Conservation (phyloP, 805 yeast genomes). For the Candida nemodendra region DNA sequence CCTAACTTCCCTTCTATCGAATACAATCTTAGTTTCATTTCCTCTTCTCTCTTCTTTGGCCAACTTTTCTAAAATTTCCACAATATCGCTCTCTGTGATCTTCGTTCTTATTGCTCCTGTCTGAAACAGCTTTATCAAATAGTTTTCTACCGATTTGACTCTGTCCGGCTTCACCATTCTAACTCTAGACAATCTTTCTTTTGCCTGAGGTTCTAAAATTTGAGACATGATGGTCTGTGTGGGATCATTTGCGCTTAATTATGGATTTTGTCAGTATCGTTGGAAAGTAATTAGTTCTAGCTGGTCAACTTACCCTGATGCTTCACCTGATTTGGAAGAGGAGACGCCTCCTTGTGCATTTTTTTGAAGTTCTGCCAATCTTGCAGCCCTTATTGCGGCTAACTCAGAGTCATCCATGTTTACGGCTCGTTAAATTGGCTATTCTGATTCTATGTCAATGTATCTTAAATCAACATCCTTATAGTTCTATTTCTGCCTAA, state of each 20-base stretch:
- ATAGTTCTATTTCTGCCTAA: background rate
- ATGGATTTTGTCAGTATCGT: background rate
- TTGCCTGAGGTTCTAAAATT: conserved; percentile 75
- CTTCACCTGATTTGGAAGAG: conserved; percentile 11
- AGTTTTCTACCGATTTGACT: conserved; percentile 82
- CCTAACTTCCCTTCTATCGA: conserved; percentile 40
- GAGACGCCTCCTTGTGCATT: conserved; percentile 38
- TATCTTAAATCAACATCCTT: too few species aligned
- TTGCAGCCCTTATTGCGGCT: conserved; percentile 89
- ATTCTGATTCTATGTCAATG: too few species aligned
- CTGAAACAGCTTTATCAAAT: conserved; percentile 67
- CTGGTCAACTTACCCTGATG: conserved; percentile 15
- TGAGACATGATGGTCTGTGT: conserved; percentile 51
- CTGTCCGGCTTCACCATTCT: conserved; percentile 88
- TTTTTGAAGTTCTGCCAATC: conserved; percentile 78
- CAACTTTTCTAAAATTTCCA: conserved; percentile 77
- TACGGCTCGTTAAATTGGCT: too few species aligned
- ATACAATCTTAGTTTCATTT: conserved; percentile 65
- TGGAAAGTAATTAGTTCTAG: background rate
- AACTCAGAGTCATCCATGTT: conserved; percentile 82
- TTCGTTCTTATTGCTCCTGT: conserved; percentile 75
- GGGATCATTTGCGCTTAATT: conserved; percentile 16
- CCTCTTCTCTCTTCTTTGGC: conserved; percentile 65
- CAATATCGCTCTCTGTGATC: conserved; percentile 79
- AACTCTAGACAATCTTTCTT: conserved; percentile 84